Conservation (phyloP, 2,329 filamentous ascomycete species). For the Sclerotinia spermophila region DNA sequence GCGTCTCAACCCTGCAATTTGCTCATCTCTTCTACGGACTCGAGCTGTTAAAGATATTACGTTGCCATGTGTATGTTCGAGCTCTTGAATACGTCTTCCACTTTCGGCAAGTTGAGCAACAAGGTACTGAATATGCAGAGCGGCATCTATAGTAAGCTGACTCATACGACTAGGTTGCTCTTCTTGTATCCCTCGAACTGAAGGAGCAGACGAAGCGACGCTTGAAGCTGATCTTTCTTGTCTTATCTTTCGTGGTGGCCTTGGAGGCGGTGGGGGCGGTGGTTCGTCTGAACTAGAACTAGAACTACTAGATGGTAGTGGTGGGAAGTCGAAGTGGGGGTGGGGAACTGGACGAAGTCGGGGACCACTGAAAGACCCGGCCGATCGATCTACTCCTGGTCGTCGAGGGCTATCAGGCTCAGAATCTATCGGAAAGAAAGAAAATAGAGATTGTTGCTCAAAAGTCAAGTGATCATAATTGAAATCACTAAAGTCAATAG, state of each 20-base stretch:
- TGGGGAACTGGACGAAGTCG: neutral
- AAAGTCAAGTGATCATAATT: neutral
- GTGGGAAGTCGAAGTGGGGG: neutral
- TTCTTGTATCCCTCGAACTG: neutral
- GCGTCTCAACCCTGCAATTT: neutral
- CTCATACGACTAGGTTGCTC: neutral
- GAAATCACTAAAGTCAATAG: constrained; percentile 8
- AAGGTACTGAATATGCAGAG: constrained; percentile 13
- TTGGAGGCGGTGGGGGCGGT: neutral
- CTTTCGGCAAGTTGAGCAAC: neutral
- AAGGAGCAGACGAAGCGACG: neutral
- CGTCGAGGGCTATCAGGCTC: neutral
- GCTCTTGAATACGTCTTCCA: neutral
- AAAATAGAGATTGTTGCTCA: constrained; percentile 6
- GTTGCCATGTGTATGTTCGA: neutral
- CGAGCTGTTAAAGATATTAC: neutral
- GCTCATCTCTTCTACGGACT: neutral
- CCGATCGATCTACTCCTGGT: no score
- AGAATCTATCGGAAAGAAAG: constrained; percentile 3
- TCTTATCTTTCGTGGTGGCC: neutral
- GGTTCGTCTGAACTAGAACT: neutral
- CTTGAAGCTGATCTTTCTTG: no score
- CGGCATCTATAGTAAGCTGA: neutral
- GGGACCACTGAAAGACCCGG: neutral
- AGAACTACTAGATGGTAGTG: neutral